Evolutionary conservation across 108 stramenopile species (phyloP), one percentile per base, ranked within the genome.

Genomic region (Cyclostephanos tholiformis): DNA sequence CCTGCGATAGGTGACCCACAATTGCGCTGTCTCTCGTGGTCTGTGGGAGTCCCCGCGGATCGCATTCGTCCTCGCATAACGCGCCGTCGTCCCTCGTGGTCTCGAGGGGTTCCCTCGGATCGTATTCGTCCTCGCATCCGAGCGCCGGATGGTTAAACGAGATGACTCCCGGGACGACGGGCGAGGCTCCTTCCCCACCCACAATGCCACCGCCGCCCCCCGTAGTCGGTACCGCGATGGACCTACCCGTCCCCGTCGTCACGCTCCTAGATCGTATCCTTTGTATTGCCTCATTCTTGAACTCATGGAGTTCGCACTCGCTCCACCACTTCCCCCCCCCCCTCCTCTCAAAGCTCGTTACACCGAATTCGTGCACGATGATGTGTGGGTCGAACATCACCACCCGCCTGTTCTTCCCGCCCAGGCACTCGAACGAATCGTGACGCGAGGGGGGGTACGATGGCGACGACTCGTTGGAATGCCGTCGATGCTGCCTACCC

Each of bases 251-350:
- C n/a, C 72, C 65, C 35, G 84, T 76, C 22, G 74, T 80, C 35
- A 72, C 67, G 12, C 74, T 69, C 41, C 66, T 81, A 13, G 41
- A 82, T 71, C 66, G 51, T 17, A 80, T 88, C 71, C 65, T 85
- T 71, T 73, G 78, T 35, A 89, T 85, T 2, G 91, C 84, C 60
- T 92, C 91, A 16, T 61, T 25, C 50, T 92, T 87, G 75, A 86
- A 88, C 20, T 71, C 63, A 6, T 76, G 75, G 52, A 92, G 56
- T 58, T 92, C 91, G 6, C 63, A 50, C 5, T 88, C 88, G 20
- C 72, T 76, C 63, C 86, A 89, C 91, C 91, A 92, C 41, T 75
- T 63, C 23, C 62, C 63, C 8, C 49, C 76, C 23, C 46, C 51
- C 7, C 55, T 52, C 36, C n/a, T 36, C 36, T 79, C 73, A n/a